Evolutionary conservation across 352 stramenopile species (phyloP), one percentile per base, ranked within the genome.

Genomic region (Hyaloperonospora brassicae): DNA sequence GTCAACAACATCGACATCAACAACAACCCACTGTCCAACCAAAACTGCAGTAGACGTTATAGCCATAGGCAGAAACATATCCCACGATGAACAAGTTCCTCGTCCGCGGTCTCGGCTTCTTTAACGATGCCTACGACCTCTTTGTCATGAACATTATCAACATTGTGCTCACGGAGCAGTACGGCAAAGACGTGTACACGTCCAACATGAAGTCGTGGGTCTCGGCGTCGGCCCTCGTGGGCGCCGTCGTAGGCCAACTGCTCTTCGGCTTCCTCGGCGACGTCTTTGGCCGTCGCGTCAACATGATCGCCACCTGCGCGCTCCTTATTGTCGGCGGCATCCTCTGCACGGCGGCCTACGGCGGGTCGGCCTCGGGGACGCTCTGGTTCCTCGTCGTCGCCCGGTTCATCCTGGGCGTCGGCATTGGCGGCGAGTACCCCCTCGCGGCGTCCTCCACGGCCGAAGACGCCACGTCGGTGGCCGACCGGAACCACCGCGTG

Each of bases 101-200:
- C 36, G 21, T 89, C 11, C 76, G 79, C 21, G 76, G 79, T 42
- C 73, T 89, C 52, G 76, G 79, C 50, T 89, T 89, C 66, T 89
- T 79, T 64, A 86, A 86, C 44, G 78, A 86, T 59, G 71, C 78
- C 27, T 88, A 86, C 64, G 78, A 89, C 36, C 72, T 89, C n/a
- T 87, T 89, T 53, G 74, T 87, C 48, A 86, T 89, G 76, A 89
- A 89, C 57, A 65, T 89, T 10, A 64, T 87, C 62, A 89, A 89
- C 66, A 65, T 89, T 53, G 74, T 89, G 55, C 76, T 89, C 49
- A 78, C 72, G n/a, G 74, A 89, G 59, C 70, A 86, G 52, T 87
- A 83, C 55, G 68, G 64, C 51, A 71, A 75, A 38, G 36, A 79
- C 41, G 70, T 78, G 7, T 87, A 87, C 60, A 81, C 77, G 45